phyloP scores from a whole-genome alignment of 805 yeast species.

The Ogataea corticis region DNA sequence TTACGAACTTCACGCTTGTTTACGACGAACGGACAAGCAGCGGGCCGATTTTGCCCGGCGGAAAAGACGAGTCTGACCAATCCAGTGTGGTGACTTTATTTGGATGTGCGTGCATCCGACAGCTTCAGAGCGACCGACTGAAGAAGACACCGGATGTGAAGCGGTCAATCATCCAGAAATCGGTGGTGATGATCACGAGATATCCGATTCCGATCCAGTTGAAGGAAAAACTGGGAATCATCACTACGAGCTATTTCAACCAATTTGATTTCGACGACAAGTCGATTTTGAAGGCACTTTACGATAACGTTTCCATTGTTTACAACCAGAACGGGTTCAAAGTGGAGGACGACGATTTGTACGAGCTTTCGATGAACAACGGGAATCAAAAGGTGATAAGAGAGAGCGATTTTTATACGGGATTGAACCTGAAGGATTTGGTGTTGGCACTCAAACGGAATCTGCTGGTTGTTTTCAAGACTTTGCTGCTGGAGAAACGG shows the following conservation, averaged over 20 bases:
- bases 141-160: slow-evolving; percentile 27
- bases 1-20: slow-evolving; percentile 82
- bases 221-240: slow-evolving; percentile 85
- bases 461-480: slow-evolving; percentile 69
- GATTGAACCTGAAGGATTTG: slow-evolving; percentile 68
- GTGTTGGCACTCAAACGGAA: slow-evolving; percentile 59
- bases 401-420: slow-evolving; percentile 68
- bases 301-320: slow-evolving; percentile 57
- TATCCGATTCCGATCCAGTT: slow-evolving; percentile 88
- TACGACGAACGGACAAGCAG: slow-evolving; percentile 55
- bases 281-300: slow-evolving; percentile 64
- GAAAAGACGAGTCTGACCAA: slow-evolving; percentile 24
- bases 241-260: slow-evolving; percentile 80
- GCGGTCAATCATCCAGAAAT: slow-evolving; percentile 87
- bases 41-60: slow-evolving; percentile 45
- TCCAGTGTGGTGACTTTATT: slow-evolving; percentile 67
- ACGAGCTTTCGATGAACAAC: slow-evolving; percentile 19
- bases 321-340: slow-evolving; percentile 35
- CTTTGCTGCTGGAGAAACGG: slow-evolving; percentile 71
- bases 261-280: slow-evolving; percentile 78
- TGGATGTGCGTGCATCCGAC: slow-evolving; percentile 93
- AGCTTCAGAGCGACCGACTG: slow-evolving; percentile 64
- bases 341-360: slow-evolving; percentile 34
- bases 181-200: slow-evolving; percentile 76
- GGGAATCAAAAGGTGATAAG: slow-evolving; percentile 34